These are phyloP conservation scores for Tricholoma matsutake DNA, from an alignment of 768 basidiomycete genomes.

Conservation along the genomic window DNA sequence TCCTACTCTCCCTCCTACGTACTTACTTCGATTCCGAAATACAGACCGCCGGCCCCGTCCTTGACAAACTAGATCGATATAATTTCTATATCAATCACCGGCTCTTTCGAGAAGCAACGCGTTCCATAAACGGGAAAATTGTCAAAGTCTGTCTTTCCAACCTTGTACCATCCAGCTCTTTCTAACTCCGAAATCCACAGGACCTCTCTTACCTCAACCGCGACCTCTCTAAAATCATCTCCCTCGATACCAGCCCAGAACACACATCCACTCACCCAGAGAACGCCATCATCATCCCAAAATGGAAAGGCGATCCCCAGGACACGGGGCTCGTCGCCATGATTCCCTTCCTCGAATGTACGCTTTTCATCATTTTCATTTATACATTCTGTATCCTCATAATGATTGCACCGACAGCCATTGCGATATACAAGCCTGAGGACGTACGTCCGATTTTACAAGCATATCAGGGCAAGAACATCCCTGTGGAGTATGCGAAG, in stretches of 20 bases:
- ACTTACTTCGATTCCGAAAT: background rate
- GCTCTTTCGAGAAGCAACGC: constrained; percentile 91
- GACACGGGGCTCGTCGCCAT: constrained; percentile 79
- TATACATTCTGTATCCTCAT: background rate
- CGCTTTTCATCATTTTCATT: constrained; percentile 21
- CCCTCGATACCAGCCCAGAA: constrained; percentile 82
- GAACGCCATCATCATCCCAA: constrained; percentile 79
- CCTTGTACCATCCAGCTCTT: background rate
- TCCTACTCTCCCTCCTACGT: constrained; percentile 3
- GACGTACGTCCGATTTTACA: constrained; percentile 88
- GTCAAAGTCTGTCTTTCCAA: constrained; percentile 63
- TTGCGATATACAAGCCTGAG: constrained; percentile 83
- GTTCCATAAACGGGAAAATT: constrained; percentile 74
- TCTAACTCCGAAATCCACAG: constrained; percentile 29
- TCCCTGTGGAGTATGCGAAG: constrained; percentile 86
- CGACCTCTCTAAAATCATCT: constrained; percentile 84
- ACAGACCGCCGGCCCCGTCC: constrained; percentile 82
- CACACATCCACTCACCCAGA: constrained; percentile 81
- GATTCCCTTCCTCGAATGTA: constrained; percentile 96
- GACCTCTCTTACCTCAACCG: constrained; percentile 95
- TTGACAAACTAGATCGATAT: constrained; percentile 94
- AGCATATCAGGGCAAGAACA: constrained; percentile 84
- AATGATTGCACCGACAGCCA: constrained; percentile 47
- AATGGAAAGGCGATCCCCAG: constrained; percentile 79
- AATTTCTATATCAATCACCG: constrained; percentile 85